Evolutionary conservation across 176 grass and related monocot genomes (phyloP), one percentile per base, ranked within the genome.

Genomic region (Calamus simplicifolius): DNA sequence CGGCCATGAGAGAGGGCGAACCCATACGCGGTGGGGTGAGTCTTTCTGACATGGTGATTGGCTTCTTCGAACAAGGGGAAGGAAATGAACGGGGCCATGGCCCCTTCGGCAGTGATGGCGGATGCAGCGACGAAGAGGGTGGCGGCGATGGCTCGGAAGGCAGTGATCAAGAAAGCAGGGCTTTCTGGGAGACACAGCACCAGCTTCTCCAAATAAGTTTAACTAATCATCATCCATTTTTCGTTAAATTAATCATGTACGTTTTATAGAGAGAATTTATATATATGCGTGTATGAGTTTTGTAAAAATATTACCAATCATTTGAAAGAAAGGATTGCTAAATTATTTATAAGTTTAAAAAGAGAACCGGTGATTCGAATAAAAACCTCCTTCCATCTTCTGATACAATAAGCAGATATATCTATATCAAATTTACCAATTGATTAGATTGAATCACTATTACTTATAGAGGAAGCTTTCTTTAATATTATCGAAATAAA

Each of bases 161-260:
- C 52, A 12, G 29, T 38, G 31, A 6, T 38, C 31, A 2, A 43
- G 87, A 82, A 68, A 82, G 71, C 25, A 80, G 31, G 66, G 81
- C 56, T 49, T 97, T 91, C 83, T 97, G 92, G 92, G 55, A 70
- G 69, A 26, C 58, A 0, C 92, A 97, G 29, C 81, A 67, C 57
- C 66, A 62, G 50, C 78, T 80, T 62, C 75, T 97, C 50, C 75
- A 75, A 31, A 87, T 92, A 69, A 71, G 28, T 61, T 4, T 5
- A 23, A 23, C 21, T 23, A 3, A 43, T 43, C 2, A 43, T 43
- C 2, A 43, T 43, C 35, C 35, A 43, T 43, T 7, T 8, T 73
- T 58, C 3, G 55, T 10, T 15, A 17, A 23, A 31, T 27, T 64
- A 18, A 35, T 61, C 27, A 30, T 49, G 4, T 58, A n/a, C 19